Percentiles rank a stretch among this genome's conserved stretches.
phyloP scores from a whole-genome alignment of 2,329 filamentous ascomycete genomes.

The Botrytis tulipae region DNA sequence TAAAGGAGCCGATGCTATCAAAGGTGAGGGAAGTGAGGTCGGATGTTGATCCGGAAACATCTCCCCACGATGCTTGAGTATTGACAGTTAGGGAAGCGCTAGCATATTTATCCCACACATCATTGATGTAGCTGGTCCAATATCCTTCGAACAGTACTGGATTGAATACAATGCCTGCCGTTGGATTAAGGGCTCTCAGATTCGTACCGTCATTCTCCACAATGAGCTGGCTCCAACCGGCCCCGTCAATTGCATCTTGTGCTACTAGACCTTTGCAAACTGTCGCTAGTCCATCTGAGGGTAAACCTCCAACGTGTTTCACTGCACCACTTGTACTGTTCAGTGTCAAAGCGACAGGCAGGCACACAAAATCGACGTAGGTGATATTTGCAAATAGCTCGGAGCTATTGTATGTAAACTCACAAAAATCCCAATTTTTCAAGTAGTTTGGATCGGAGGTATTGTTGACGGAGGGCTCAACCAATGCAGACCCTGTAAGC shows the following conservation, averaged over 20 bases:
- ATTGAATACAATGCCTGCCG: conserved; percentile 40
- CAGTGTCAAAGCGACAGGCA: conserved; percentile 57
- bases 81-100: conserved; percentile 53
- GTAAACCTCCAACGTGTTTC: conserved; percentile 55
- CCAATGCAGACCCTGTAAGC: conserved; percentile 65
- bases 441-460: conserved; percentile 59
- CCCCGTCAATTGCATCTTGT: conserved; percentile 55
- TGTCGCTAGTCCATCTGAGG: conserved; percentile 52
- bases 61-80: conserved; percentile 61
- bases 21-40: conserved; percentile 40
- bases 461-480: conserved; percentile 74
- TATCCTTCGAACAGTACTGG: conserved; percentile 43
- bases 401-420: conserved; percentile 61
- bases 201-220: conserved; percentile 34
- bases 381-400: conserved; percentile 68
- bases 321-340: conserved; percentile 43
- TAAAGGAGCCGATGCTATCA: conserved; percentile 49
- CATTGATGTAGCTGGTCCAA: conserved; percentile 47
- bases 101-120: conserved; percentile 44
- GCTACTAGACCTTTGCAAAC: conserved; percentile 53
- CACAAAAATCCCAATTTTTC: conserved; percentile 63
- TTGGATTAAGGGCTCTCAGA: conserved; percentile 46
- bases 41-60: conserved; percentile 45
- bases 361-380: conserved; percentile 70
- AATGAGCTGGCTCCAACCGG: conserved; percentile 58